A percentile compares a stretch with the other conserved stretches of the same genome.
These are phyloP conservation scores for Podaxis mareebaensis DNA, from an alignment of 768 basidiomycete genomes.

Conservation along the genomic window DNA sequence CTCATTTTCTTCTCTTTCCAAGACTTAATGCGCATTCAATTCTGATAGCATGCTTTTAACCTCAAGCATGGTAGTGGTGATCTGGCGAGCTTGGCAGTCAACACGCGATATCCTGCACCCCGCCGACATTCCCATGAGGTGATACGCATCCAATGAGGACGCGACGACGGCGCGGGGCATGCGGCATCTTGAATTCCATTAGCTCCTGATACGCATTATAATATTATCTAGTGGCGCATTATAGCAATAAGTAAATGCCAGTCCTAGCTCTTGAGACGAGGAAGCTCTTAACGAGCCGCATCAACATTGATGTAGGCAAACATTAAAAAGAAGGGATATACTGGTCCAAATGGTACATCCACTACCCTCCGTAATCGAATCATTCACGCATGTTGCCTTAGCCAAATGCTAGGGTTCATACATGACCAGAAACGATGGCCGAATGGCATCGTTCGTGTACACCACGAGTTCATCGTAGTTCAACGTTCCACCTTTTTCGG, in stretches of 20 bases:
- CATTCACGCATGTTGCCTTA: not conserved
- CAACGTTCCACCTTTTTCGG: conserved; percentile 63
- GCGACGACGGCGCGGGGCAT: too few species aligned
- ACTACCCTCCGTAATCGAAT: not conserved
- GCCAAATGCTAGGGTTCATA: conserved; percentile 48
- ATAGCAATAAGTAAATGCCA: not conserved
- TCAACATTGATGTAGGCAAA: too few species aligned
- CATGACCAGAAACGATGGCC: conserved; percentile 70
- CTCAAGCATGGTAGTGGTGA: conserved; percentile 44
- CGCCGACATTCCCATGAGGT: not conserved
- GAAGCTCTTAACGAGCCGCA: too few species aligned
- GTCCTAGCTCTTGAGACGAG: not conserved
- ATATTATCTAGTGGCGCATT: not conserved
- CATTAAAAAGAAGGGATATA: not conserved
- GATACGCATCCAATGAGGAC: not conserved
- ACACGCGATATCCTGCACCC: conserved; percentile 33
- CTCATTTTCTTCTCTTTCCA: not conserved
- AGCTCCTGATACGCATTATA: not conserved
- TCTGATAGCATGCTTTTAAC: conserved; percentile 44
- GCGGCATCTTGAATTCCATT: not conserved
- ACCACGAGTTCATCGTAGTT: conserved; percentile 76
- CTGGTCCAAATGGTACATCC: not conserved
- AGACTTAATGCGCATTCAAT: not conserved
- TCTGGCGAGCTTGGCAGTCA: conserved; percentile 57
- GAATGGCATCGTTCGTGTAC: conserved; percentile 69